These are phyloP conservation scores for Populus davidiana DNA, from an alignment of 345 rosid species.

Conservation along the genomic window DNA sequence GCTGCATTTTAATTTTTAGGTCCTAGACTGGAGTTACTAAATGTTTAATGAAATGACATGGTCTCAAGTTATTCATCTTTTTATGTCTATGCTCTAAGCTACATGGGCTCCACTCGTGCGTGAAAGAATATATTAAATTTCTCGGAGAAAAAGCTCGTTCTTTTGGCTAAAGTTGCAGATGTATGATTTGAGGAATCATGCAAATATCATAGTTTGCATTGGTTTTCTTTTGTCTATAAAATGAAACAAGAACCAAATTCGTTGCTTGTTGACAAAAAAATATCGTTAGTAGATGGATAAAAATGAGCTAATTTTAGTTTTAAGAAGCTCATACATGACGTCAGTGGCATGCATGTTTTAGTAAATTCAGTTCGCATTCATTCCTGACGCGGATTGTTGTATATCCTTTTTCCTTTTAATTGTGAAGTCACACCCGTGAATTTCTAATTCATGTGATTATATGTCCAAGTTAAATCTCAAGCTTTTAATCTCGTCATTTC, in stretches of 20 bases:
- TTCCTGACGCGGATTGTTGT: neutral
- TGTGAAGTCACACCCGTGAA: neutral
- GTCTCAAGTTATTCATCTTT: neutral
- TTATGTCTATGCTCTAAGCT: neutral
- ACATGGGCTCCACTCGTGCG: neutral
- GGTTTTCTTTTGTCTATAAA: neutral
- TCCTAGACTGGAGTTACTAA: neutral
- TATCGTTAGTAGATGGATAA: neutral
- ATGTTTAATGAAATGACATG: neutral
- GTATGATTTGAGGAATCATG: neutral
- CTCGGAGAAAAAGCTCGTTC: neutral
- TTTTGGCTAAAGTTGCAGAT: neutral
- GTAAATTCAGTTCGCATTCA: neutral
- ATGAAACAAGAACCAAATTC: neutral
- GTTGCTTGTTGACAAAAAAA: neutral
- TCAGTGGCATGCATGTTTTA: neutral
- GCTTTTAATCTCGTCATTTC: neutral
- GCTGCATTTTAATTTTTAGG: neutral
- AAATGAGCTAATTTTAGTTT: neutral
- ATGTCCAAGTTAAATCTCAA: neutral
- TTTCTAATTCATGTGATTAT: neutral
- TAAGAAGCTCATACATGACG: neutral
- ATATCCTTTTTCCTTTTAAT: constrained; percentile 3
- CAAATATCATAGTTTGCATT: neutral
- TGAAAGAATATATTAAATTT: neutral